Base-by-base conservation (phyloP, 331 rosid genomes). In the Acacia concinna region DNA sequence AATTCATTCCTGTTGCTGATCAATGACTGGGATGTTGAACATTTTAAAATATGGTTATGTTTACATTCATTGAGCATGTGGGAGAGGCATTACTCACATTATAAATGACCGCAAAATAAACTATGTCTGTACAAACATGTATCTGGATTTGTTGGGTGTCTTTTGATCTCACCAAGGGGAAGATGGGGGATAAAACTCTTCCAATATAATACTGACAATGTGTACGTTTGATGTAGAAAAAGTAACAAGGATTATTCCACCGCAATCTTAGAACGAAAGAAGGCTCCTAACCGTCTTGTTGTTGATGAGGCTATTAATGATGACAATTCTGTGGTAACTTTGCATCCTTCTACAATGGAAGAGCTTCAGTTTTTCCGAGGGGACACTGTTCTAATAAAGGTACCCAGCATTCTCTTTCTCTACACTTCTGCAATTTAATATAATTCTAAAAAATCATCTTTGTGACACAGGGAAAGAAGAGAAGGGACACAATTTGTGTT, bases 321-420 rank as follows among this genome's bases (percentile, higher is more conserved):
- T 57, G 85, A 87, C 60, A 87, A 87, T 80, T 87, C 91, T 43
- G 82, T 78, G 60, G 85, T 85, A 40, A 65, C 85, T 27, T 25
- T 87, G 86, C 89, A 85, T 72, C 85, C 89, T 71, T 68, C 59
- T n/a, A 83, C 82, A 10, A 80, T 87, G 91, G 87, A 87, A 43
- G 83, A 78, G 77, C 85, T 87, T 66, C 82, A 78, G 84, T 78
- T 84, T 64, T 82, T 81, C 64, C 68, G 75, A 11, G 86, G 88
- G 31, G 84, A 87, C 65, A 84, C 86, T n/a, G 54, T 87, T 68
- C 70, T 85, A 18, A 60, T 87, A 7, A 85, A 85, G 88, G 88
- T 84, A 59, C 35, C 44, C 25, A 66, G 27, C 44, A 8, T 77
- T 67, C 81, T 66, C 46, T 66, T 17, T 51, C 35, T 38, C 1